phyloP scores from a whole-genome alignment of 768 basidiomycete genomes.

The Termitomyces sp. region DNA sequence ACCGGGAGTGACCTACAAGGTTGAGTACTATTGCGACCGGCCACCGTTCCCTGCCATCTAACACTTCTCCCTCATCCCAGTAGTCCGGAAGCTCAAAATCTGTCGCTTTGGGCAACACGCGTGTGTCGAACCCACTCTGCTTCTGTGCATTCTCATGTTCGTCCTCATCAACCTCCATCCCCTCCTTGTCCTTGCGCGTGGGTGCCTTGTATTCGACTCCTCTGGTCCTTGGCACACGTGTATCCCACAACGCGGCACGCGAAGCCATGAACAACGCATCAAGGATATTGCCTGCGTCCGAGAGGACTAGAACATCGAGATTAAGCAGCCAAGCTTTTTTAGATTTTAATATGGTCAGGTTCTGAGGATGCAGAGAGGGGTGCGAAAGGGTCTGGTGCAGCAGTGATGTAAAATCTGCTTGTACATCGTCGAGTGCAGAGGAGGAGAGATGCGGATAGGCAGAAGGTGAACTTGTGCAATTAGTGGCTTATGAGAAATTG shows the following conservation, averaged over 20 bases:
- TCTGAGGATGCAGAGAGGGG: slow-evolving; percentile 58
- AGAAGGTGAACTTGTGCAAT: slow-evolving; percentile 56
- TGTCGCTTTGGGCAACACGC: slow-evolving; percentile 43
- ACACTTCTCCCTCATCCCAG: slow-evolving; percentile 76
- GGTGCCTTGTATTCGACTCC: slow-evolving; percentile 61
- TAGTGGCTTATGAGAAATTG: neutral
- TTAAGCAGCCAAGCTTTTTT: slow-evolving; percentile 74
- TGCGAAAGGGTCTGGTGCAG: slow-evolving; percentile 64
- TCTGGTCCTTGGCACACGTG: slow-evolving; percentile 71
- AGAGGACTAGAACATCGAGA: slow-evolving; percentile 69
- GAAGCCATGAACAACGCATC: slow-evolving; percentile 80
- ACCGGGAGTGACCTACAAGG: slow-evolving; percentile 42
- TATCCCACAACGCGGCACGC: slow-evolving; percentile 76
- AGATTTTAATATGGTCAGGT: slow-evolving; percentile 52
- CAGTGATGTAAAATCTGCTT: slow-evolving; percentile 63
- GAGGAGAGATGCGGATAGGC: slow-evolving; percentile 71
- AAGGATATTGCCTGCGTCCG: slow-evolving; percentile 69
- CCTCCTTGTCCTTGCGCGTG: slow-evolving; percentile 18
- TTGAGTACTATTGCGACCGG: slow-evolving; percentile 79
- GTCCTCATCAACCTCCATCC: slow-evolving; percentile 56
- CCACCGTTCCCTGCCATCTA: slow-evolving; percentile 61
- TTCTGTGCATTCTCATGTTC: slow-evolving; percentile 6
- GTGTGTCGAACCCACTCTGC: slow-evolving; percentile 56
- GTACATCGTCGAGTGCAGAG: slow-evolving; percentile 67
- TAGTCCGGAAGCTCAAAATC: slow-evolving; percentile 88